phyloP scores from a whole-genome alignment of 116 monocot genomes.

The Posidonia oceanica region DNA sequence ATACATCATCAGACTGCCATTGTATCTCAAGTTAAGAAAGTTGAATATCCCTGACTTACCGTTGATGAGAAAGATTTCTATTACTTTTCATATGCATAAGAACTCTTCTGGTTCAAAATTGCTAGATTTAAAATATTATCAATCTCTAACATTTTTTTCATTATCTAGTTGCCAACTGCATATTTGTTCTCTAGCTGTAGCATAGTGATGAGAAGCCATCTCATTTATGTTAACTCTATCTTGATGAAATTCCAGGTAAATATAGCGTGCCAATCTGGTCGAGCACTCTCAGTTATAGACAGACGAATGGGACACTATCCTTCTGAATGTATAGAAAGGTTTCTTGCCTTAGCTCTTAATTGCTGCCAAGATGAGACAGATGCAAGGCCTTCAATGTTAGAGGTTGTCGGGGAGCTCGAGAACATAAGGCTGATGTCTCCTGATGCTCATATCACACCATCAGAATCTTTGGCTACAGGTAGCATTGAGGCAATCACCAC shows the following conservation, averaged over 20 bases:
- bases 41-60: not conserved
- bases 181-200: not conserved
- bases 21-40: not conserved
- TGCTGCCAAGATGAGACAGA: constrained; percentile 87
- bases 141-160: not conserved
- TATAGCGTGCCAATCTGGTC: constrained; percentile 47
- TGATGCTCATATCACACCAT: constrained; percentile 24
- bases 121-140: not conserved
- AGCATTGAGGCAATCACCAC: constrained; percentile 1
- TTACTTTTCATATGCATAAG: too few relatives aligned
- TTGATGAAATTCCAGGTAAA: constrained; percentile 29
- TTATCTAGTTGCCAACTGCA: not conserved
- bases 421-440: constrained; percentile 49
- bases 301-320: constrained; percentile 69
- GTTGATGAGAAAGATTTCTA: not conserved
- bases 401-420: constrained; percentile 85
- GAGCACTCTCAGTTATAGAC: constrained; percentile 59
- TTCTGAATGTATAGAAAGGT: constrained; percentile 64
- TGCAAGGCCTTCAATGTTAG: constrained; percentile 73
- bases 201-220: not conserved
- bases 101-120: not conserved
- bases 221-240: not conserved
- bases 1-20: not conserved
- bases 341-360: constrained; percentile 54
- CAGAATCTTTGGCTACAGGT: constrained; percentile 18